A percentile compares a stretch with the other conserved stretches of the same genome.
Conservation (phyloP, 148 eudicot species). For the Tetragonia tetragonoides region DNA sequence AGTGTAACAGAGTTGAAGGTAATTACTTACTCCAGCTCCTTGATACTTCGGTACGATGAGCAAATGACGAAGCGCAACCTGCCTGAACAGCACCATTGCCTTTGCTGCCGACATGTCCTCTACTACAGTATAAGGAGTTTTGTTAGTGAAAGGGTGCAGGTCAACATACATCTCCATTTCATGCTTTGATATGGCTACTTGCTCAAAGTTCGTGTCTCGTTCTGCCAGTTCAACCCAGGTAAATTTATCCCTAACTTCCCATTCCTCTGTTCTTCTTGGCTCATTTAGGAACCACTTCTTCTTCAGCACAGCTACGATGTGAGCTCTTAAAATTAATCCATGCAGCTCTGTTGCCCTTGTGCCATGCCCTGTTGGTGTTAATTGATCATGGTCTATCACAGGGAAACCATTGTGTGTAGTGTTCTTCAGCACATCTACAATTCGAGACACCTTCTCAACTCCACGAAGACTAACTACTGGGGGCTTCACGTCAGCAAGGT, state of each 20-base stretch:
- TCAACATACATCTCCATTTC: constrained; percentile 87
- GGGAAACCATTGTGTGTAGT: constrained; percentile 91
- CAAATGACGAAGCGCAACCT: constrained; percentile 81
- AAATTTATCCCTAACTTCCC: constrained; percentile 68
- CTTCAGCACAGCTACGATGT: constrained; percentile 65
- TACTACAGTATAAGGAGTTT: constrained; percentile 74
- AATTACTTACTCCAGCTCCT: constrained; percentile 64
- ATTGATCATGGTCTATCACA: constrained; percentile 49
- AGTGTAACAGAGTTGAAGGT: not conserved
- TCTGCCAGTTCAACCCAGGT: constrained; percentile 68
- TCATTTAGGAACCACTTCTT: constrained; percentile 71
- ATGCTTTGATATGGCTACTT: constrained; percentile 54
- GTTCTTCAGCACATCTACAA: constrained; percentile 59
- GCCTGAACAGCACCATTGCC: constrained; percentile 84
- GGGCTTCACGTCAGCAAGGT: constrained; percentile 68
- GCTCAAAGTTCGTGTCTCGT: constrained; percentile 52
- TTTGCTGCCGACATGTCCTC: constrained; percentile 85
- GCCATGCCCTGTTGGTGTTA: constrained; percentile 31
- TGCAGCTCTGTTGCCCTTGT: constrained; percentile 42
- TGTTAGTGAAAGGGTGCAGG: constrained; percentile 75
- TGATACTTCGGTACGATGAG: constrained; percentile 75
- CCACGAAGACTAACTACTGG: constrained; percentile 60
- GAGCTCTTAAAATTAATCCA: constrained; percentile 68
- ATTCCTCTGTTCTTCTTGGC: constrained; percentile 56
- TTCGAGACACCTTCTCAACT: constrained; percentile 64